Conservation (phyloP, 331 rosid genomes). For the Acacia concinna region DNA sequence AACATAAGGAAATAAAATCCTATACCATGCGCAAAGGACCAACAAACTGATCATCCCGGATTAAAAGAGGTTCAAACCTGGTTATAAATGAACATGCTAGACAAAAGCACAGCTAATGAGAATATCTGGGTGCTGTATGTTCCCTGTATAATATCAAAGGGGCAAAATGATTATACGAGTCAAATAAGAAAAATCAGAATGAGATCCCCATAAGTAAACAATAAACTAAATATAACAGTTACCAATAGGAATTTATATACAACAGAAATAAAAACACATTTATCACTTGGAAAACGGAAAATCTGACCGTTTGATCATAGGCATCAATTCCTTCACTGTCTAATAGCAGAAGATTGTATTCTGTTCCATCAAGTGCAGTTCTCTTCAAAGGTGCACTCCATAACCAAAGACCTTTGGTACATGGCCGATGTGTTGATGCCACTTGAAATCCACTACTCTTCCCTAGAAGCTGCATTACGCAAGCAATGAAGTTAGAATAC, state of each 20-base stretch:
- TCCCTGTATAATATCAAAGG: conserved; percentile 51
- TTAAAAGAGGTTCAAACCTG: conserved; percentile 52
- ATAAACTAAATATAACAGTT: not conserved
- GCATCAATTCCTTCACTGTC: conserved; percentile 97
- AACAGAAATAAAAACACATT: not conserved
- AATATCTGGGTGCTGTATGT: conserved; percentile 91
- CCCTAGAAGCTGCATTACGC: conserved; percentile 71
- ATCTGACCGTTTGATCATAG: conserved; percentile 88
- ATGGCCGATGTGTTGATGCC: conserved; percentile 86
- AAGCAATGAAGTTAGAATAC: conserved; percentile 1
- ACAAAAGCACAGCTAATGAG: conserved; percentile 83
- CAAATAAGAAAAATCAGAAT: not conserved
- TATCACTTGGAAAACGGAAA: conserved; percentile 21
- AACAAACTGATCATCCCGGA: not conserved
- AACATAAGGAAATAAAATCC: not conserved
- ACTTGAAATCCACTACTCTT: conserved; percentile 90
- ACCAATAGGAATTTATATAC: not conserved
- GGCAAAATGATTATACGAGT: not conserved
- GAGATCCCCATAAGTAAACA: not conserved
- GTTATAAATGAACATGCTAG: conserved; percentile 90
- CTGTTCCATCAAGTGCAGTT: conserved; percentile 88
- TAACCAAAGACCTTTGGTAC: conserved; percentile 94
- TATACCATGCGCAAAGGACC: not conserved
- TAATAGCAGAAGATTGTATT: conserved; percentile 72
- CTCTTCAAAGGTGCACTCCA: conserved; percentile 91